Conservation (phyloP, 495 filamentous ascomycete species). For the Podospora sp. region DNA sequence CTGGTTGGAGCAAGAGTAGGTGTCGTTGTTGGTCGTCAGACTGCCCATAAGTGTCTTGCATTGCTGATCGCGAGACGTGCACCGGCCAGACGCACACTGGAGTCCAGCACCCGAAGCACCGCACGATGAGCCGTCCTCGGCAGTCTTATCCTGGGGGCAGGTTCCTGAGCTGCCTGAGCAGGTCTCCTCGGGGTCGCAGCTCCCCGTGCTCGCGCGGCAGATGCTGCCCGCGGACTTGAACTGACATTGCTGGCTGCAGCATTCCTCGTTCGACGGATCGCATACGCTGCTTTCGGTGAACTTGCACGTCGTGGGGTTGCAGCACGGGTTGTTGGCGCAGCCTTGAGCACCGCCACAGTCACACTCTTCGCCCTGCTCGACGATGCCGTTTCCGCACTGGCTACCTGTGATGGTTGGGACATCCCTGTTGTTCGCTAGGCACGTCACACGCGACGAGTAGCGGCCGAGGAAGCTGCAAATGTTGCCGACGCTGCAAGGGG, state of each 20-base stretch:
- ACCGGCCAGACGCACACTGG: conserved; percentile 90
- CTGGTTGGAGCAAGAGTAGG: conserved; percentile 73
- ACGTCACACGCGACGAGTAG: conserved; percentile 73
- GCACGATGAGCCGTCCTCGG: conserved; percentile 70
- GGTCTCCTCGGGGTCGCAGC: conserved; percentile 81
- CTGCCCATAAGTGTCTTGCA: conserved; percentile 85
- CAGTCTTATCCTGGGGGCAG: conserved; percentile 72
- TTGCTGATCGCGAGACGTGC: conserved; percentile 88
- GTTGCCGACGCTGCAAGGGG: conserved; percentile 86
- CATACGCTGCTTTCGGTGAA: conserved; percentile 77
- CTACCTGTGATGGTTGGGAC: conserved; percentile 84
- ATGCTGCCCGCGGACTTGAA: conserved; percentile 66
- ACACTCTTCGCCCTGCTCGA: conserved; percentile 91
- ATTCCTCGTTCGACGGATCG: conserved; percentile 89
- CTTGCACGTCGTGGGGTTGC: conserved; percentile 84
- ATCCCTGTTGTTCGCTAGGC: conserved; percentile 79
- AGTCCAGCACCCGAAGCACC: conserved; percentile 59
- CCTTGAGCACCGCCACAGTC: conserved; percentile 81
- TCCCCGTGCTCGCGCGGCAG: conserved; percentile 76
- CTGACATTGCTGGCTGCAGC: conserved; percentile 75
- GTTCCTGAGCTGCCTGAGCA: conserved; percentile 73
- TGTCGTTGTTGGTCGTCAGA: conserved; percentile 74
- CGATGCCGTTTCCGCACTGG: conserved; percentile 95
- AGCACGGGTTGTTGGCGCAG: conserved; percentile 79
- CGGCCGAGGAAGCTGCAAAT: conserved; percentile 88